Percentiles rank a stretch among this genome's conserved stretches.
phyloP scores from a whole-genome alignment of 1,284 basidiomycete species.

The Coniferiporia weirii region DNA sequence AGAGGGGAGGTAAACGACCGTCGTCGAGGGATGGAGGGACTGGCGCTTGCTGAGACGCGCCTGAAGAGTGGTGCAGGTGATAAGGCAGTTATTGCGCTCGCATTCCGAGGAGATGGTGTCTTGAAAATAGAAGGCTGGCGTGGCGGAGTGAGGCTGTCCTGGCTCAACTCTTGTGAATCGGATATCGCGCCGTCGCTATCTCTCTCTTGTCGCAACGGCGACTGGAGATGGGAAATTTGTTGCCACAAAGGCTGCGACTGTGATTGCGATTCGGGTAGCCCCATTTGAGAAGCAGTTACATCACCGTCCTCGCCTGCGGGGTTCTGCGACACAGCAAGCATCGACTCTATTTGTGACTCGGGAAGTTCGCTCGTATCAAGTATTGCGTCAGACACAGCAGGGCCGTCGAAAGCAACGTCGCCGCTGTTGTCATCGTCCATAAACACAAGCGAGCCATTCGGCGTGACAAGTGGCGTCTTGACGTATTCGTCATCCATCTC shows the following conservation, averaged over 20 bases:
- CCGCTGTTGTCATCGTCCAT: background rate
- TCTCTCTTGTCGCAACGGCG: background rate
- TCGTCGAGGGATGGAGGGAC: background rate
- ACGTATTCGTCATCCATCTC: slow-evolving; percentile 35
- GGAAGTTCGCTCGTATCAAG: slow-evolving; percentile 6
- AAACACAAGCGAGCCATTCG: slow-evolving; percentile 38
- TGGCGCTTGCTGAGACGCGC: background rate
- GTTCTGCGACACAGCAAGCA: slow-evolving; percentile 1
- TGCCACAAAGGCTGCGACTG: slow-evolving; percentile 10
- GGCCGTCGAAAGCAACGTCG: background rate
- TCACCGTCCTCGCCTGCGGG: background rate
- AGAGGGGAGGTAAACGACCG: background rate
- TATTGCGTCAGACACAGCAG: background rate
- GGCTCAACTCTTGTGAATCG: background rate
- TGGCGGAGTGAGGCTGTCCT: background rate
- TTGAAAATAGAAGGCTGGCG: background rate
- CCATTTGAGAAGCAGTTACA: slow-evolving; percentile 16
- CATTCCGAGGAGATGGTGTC: background rate
- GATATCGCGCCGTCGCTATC: background rate
- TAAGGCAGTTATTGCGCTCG: too few species aligned
- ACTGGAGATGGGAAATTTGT: background rate
- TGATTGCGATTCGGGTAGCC: slow-evolving; percentile 4
- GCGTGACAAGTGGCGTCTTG: slow-evolving; percentile 49
- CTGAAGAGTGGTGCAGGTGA: background rate
- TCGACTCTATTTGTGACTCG: slow-evolving; percentile 12